phyloP scores from a whole-genome alignment of 2,329 filamentous ascomycete species.

The Phialocephala sp. region DNA sequence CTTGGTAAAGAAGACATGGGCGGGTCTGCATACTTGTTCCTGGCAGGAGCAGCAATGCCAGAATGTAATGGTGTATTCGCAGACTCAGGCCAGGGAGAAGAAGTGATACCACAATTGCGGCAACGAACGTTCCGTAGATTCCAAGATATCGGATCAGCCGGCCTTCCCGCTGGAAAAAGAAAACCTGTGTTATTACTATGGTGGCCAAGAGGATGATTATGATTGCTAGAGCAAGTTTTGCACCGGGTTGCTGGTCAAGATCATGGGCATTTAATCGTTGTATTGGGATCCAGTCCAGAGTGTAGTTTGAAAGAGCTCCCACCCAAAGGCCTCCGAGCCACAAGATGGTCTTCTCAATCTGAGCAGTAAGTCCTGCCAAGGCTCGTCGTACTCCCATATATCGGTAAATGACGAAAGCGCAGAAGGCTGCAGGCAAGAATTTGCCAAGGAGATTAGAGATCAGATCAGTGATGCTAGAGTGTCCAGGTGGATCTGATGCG shows the following conservation, averaged over 20 bases:
- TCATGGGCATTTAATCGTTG: slow-evolving; percentile 91
- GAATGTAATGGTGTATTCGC: slow-evolving; percentile 93
- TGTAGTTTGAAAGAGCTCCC: slow-evolving; percentile 92
- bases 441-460: slow-evolving; percentile 80
- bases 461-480: slow-evolving; percentile 69
- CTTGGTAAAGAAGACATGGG: slow-evolving; percentile 84
- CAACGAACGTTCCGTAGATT: slow-evolving; percentile 74
- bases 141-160: slow-evolving; percentile 78
- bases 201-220: slow-evolving; percentile 73
- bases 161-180: slow-evolving; percentile 84
- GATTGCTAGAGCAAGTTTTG: slow-evolving; percentile 78
- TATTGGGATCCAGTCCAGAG: slow-evolving; percentile 92
- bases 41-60: slow-evolving; percentile 83
- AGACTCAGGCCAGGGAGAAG: slow-evolving; percentile 78
- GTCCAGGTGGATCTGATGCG: slow-evolving; percentile 82
- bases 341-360: slow-evolving; percentile 86
- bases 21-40: slow-evolving; percentile 90
- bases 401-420: slow-evolving; percentile 85
- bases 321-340: slow-evolving; percentile 93
- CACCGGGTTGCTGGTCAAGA: slow-evolving; percentile 86
- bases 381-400: slow-evolving; percentile 79
- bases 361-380: slow-evolving; percentile 74
- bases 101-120: slow-evolving; percentile 72
- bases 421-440: slow-evolving; percentile 86
- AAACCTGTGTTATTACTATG: slow-evolving; percentile 78